Percentiles rank a stretch among this genome's conserved stretches.
phyloP scores from a whole-genome alignment of 441 rosid genomes.

The Breynia disticha region DNA sequence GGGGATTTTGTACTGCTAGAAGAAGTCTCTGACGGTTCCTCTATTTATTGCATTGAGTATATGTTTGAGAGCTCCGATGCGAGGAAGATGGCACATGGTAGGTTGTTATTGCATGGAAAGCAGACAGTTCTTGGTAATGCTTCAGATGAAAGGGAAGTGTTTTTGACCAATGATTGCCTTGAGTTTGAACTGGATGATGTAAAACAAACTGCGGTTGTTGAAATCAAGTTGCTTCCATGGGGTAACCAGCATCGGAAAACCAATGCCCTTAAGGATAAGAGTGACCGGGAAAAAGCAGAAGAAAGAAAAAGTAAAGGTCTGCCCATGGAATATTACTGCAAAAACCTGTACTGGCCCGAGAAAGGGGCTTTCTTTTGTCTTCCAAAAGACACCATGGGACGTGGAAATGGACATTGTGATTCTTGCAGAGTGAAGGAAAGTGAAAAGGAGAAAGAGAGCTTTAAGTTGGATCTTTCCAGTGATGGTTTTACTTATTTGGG shows the following conservation, averaged over 20 bases:
- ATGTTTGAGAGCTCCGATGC: conserved; percentile 55
- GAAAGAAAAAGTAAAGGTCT: conserved; percentile 61
- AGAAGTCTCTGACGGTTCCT: conserved; percentile 13
- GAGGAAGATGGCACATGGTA: conserved; percentile 68
- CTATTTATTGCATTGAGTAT: conserved; percentile 50
- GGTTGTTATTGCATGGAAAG: conserved; percentile 45
- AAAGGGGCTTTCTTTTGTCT: conserved; percentile 75
- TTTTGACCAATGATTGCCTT: conserved; percentile 52
- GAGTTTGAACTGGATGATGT: conserved; percentile 43
- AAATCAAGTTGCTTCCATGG: conserved; percentile 58
- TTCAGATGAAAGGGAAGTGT: conserved; percentile 67
- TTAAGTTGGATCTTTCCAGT: conserved; percentile 27
- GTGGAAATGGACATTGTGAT: conserved; percentile 50
- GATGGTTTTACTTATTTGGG: conserved; percentile 39
- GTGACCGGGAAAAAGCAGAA: conserved; percentile 53
- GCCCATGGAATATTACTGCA: conserved; percentile 64
- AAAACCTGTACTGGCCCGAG: conserved; percentile 67
- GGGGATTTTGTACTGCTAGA: conserved; percentile 24
- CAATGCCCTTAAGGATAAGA: conserved; percentile 31
- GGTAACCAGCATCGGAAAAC: conserved; percentile 53
- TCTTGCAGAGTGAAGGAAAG: conserved; percentile 44
- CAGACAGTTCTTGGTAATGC: conserved; percentile 65
- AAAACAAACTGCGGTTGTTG: conserved; percentile 32
- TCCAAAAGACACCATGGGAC: conserved; percentile 41
- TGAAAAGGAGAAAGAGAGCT: conserved; percentile 25